Evolutionary conservation across 306 rosid species (phyloP).

Genomic region (Hippophae rhamnoides): DNA sequence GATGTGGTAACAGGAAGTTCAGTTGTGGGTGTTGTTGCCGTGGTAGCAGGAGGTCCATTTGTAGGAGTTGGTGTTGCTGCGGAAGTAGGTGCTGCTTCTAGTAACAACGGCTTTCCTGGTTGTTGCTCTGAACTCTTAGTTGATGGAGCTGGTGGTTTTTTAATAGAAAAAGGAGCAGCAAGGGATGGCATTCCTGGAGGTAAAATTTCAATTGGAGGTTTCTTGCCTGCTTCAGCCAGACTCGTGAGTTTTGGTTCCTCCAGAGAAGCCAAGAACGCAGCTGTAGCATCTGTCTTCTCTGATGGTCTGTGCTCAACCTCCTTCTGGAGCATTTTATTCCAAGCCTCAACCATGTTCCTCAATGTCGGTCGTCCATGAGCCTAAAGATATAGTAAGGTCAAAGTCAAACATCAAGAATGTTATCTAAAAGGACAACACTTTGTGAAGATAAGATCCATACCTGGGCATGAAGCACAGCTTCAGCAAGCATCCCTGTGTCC

Average conservation of each 20-base stretch:
- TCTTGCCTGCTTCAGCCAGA: constrained; percentile 89
- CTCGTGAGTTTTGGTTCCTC: constrained; percentile 94
- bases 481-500: constrained; percentile 98
- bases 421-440: not conserved
- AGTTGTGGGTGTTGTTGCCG: constrained; percentile 36
- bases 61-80: constrained; percentile 30
- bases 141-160: constrained; percentile 59
- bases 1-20: constrained; percentile 34
- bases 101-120: constrained; percentile 59
- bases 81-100: constrained; percentile 64
- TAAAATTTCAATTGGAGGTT: constrained; percentile 84
- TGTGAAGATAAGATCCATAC: constrained; percentile 27
- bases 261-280: constrained; percentile 83
- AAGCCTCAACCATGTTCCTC: constrained; percentile 78
- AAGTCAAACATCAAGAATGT: constrained; percentile 4
- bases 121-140: constrained; percentile 47
- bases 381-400: constrained; percentile 36
- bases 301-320: constrained; percentile 72
- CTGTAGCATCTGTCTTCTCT: constrained; percentile 71
- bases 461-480: constrained; percentile 98
- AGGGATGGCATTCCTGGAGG: constrained; percentile 91
- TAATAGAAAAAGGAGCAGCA: constrained; percentile 51
- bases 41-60: constrained; percentile 32
- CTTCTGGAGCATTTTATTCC: constrained; percentile 90
- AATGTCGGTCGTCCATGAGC: constrained; percentile 95